Evolutionary conservation across 2,329 filamentous ascomycete genomes (phyloP).

Genomic region (Fusarium guadeloupense): DNA sequence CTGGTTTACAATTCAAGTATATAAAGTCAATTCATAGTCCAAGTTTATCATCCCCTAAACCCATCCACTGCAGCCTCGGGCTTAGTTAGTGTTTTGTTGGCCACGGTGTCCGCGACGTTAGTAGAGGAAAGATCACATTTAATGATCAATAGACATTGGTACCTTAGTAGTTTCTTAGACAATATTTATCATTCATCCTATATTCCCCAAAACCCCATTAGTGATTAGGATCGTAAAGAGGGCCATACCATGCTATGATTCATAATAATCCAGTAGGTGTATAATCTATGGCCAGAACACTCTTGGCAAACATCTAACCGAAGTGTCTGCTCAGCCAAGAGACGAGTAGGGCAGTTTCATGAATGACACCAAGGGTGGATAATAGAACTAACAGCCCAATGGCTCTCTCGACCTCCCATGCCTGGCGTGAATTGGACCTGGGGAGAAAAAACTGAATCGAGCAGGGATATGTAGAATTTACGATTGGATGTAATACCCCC

Average conservation of each 20-base stretch:
- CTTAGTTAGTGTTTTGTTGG: too few species aligned
- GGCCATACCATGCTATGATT: not conserved
- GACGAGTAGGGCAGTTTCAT: not conserved
- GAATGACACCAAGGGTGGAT: not conserved
- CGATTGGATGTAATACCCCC: constrained; percentile 9
- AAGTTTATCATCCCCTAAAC: too few species aligned
- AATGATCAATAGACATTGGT: too few species aligned
- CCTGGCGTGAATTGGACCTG: constrained; percentile 1
- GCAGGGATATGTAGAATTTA: constrained; percentile 14
- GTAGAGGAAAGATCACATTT: not conserved
- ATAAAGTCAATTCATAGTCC: too few species aligned
- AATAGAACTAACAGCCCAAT: not conserved
- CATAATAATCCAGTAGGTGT: not conserved
- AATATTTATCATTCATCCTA: not conserved
- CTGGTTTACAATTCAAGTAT: too few species aligned
- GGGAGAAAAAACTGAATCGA: constrained; percentile 8
- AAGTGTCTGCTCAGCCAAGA: not conserved
- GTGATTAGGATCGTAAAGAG: not conserved
- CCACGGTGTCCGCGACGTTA: not conserved
- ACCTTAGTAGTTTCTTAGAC: too few species aligned
- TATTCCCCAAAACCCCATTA: not conserved
- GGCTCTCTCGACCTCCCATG: not conserved
- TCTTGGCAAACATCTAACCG: not conserved
- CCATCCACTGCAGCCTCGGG: not conserved
- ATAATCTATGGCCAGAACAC: not conserved